Conservation (phyloP, 306 rosid genomes). For the Trichosanthes truncata region DNA sequence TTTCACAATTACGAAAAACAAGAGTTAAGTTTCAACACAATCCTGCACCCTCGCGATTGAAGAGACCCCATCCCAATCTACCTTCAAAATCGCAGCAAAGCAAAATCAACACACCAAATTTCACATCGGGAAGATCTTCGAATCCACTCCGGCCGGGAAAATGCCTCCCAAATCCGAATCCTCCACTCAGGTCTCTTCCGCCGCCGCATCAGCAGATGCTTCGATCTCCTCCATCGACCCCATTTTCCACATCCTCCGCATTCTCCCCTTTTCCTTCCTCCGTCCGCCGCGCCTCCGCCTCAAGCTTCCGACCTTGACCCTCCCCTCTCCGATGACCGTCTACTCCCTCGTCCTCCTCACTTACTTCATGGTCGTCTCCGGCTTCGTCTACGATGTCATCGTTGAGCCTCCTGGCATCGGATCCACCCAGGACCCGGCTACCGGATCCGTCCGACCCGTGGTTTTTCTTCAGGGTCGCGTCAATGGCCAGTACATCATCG, state of each 20-base stretch:
- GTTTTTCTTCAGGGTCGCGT: constrained; percentile 84
- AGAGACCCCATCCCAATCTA: background rate
- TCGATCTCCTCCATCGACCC: constrained; percentile 30
- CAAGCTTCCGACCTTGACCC: constrained; percentile 22
- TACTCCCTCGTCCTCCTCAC: constrained; percentile 75
- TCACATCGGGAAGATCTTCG: background rate
- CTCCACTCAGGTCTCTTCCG: constrained; percentile 7
- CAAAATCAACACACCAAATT: background rate
- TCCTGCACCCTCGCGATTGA: background rate
- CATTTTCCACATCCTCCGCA: constrained; percentile 23
- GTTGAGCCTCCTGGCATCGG: constrained; percentile 97
- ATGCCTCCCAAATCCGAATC: constrained; percentile 39
- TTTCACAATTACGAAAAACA: background rate
- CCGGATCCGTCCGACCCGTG: constrained; percentile 84
- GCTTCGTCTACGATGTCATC: constrained; percentile 86
- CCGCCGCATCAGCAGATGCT: constrained; percentile 2
- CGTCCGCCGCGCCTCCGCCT: constrained; percentile 38
- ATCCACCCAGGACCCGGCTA: constrained; percentile 63
- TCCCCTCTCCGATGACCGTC: constrained; percentile 52
- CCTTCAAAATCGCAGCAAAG: background rate
- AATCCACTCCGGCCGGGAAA: background rate
- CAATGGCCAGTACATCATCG: constrained; percentile 88
- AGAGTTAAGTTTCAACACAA: background rate
- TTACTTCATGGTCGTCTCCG: constrained; percentile 95
- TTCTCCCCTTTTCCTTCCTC: constrained; percentile 63